Evolutionary conservation across 257 asterid species (phyloP), one percentile per base, ranked within the genome.

Genomic region (Cinchona pubescens): DNA sequence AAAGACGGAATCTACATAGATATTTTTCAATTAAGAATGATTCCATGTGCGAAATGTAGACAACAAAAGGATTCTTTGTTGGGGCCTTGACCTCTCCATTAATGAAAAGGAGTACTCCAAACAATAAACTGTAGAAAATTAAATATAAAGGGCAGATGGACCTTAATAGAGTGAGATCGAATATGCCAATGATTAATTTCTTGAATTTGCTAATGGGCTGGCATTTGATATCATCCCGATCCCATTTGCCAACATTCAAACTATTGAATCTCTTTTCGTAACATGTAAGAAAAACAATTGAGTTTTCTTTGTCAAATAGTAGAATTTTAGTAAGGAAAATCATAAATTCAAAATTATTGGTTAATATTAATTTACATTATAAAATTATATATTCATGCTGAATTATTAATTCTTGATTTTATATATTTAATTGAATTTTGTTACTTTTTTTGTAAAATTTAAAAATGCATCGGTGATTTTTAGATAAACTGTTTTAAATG

Each of bases 11-110:
- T n/a, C n/a, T n/a, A n/a, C n/a, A n/a, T n/a, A n/a, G n/a, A n/a
- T n/a, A n/a, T n/a, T n/a, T n/a, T n/a, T n/a, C n/a, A n/a, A n/a
- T n/a, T n/a, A n/a, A n/a, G n/a, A 27, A 25, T 21, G 38, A 19
- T 18, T 67, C 34, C 75, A 71, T 56, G 67, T 35, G 75, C 67
- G 35, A 37, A 56, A 38, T 29, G 35, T 38, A 27, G 56, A n/a
- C n/a, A n/a, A n/a, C n/a, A n/a, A 23, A 76, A 21, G 4, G 30
- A 55, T 16, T 19, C 40, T 12, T 30, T 40, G n/a, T 72, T 72
- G 0, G 27, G 18, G 55, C 56, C 67, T 56, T 53, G 38, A 27
- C 58, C 7, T 27, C 73, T 27, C 73, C 79, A 75, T 74, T 63
- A 25, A n/a, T 8, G 3, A 75, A 23, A 53, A 15, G 5, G 79